Evolutionary conservation across 2,329 filamentous ascomycete genomes (phyloP).

Genomic region (Cytospora piceicola): DNA sequence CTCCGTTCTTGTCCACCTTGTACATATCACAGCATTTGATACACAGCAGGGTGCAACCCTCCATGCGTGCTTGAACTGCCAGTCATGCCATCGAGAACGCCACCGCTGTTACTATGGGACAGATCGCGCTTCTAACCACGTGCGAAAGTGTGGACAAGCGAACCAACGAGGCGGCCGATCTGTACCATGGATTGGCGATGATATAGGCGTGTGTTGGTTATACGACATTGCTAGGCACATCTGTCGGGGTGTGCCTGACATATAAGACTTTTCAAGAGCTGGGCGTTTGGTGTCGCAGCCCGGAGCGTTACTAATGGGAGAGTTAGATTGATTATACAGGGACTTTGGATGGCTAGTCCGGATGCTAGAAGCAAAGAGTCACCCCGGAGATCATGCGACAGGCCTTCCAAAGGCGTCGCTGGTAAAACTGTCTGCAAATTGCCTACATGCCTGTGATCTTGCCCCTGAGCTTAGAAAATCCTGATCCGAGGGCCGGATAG

Average conservation of each 20-base stretch:
- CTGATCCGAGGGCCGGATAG: slow-evolving; percentile 1
- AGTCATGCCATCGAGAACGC: not conserved
- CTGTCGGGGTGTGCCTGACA: not conserved
- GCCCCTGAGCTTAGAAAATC: slow-evolving; percentile 2
- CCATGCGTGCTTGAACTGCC: slow-evolving; percentile 13
- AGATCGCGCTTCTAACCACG: slow-evolving; percentile 27
- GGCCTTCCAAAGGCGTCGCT: slow-evolving; percentile 11
- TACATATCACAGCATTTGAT: slow-evolving; percentile 3
- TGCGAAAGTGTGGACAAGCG: slow-evolving; percentile 12
- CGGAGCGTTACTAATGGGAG: slow-evolving; percentile 17
- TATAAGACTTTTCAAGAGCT: not conserved
- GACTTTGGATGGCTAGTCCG: not conserved
- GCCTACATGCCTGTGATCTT: slow-evolving; percentile 11
- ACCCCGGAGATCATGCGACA: slow-evolving; percentile 27
- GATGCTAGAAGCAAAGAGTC: slow-evolving; percentile 16
- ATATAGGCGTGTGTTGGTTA: slow-evolving; percentile 3
- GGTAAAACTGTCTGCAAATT: slow-evolving; percentile 15
- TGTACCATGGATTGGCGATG: slow-evolving; percentile 2
- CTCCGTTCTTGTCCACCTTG: slow-evolving; percentile 12
- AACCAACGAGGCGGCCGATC: slow-evolving; percentile 3
- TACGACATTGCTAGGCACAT: slow-evolving; percentile 1
- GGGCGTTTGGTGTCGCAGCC: slow-evolving; percentile 3
- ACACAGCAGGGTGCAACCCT: slow-evolving; percentile 20
- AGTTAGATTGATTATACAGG: not conserved
- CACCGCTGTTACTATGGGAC: slow-evolving; percentile 9